Percentiles rank a stretch among this genome's conserved stretches.
phyloP scores from a whole-genome alignment of 2,329 filamentous ascomycete genomes.

The Botrytis hyacinthi region DNA sequence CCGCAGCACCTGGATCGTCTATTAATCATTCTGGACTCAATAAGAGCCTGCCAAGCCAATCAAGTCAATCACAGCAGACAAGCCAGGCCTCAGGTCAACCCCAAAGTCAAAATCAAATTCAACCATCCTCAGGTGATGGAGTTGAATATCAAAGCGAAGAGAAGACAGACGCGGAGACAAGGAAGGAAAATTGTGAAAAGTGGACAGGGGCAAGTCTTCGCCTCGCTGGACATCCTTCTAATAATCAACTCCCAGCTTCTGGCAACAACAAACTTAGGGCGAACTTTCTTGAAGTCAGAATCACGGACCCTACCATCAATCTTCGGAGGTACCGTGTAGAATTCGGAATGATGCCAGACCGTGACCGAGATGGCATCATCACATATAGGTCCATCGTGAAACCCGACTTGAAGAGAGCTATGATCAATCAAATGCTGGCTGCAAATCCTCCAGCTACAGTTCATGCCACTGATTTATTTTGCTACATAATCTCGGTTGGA shows the following conservation, averaged over 20 bases:
- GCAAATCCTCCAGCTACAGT: background rate
- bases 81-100: background rate
- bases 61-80: background rate
- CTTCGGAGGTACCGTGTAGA: background rate
- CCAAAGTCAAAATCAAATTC: background rate
- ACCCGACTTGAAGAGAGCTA: background rate
- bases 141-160: background rate
- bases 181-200: background rate
- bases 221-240: background rate
- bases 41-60: background rate
- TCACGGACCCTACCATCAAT: background rate
- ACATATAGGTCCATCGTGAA: too few relatives aligned
- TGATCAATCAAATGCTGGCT: background rate
- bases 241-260: background rate
- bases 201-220: background rate
- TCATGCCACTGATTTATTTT: constrained; percentile 12
- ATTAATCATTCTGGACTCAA: too few relatives aligned
- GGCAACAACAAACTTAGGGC: background rate
- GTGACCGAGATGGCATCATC: too few relatives aligned
- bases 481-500: constrained; percentile 16
- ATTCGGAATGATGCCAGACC: background rate
- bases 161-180: background rate
- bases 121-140: background rate
- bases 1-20: background rate
- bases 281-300: background rate